A percentile compares a stretch with the other conserved stretches of the same genome.
Evolutionary conservation across 108 stramenopile genomes (phyloP).

Genomic region (Conticribra guillardii): DNA sequence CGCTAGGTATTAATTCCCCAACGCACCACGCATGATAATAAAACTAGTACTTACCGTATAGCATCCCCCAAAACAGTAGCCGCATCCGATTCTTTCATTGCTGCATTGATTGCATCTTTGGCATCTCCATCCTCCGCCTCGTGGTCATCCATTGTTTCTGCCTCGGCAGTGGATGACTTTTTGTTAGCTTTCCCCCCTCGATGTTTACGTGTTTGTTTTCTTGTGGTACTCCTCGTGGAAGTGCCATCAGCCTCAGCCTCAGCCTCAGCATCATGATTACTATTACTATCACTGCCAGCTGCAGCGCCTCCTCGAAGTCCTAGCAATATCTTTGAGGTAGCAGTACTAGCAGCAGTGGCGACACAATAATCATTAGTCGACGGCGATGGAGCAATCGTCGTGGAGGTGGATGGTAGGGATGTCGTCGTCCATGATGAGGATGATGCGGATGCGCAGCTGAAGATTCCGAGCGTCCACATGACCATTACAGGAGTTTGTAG

Average conservation of each 20-base stretch:
- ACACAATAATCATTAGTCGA: too few relatives aligned
- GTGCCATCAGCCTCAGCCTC: background rate
- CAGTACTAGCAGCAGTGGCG: too few relatives aligned
- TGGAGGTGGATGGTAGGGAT: too few relatives aligned
- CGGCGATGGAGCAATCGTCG: too few relatives aligned
- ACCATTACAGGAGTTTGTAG: too few relatives aligned
- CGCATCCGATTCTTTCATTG: conserved; percentile 22
- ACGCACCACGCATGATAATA: background rate
- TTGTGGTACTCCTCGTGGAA: background rate
- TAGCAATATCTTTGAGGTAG: too few relatives aligned
- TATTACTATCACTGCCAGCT: background rate
- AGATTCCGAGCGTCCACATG: too few relatives aligned
- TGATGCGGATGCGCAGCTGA: too few relatives aligned
- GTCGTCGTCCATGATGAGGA: too few relatives aligned
- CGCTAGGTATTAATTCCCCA: background rate
- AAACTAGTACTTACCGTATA: conserved; percentile 26
- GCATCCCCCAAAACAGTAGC: conserved; percentile 22
- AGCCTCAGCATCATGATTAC: background rate
- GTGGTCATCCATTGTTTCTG: background rate
- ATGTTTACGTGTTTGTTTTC: background rate
- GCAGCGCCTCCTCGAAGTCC: background rate
- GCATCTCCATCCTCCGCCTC: background rate
- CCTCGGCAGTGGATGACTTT: background rate
- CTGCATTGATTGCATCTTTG: conserved; percentile 13
- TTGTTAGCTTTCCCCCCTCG: background rate